These are phyloP conservation scores for Talaromyces ruber DNA, from an alignment of 495 filamentous ascomycete species.

Conservation along the genomic window DNA sequence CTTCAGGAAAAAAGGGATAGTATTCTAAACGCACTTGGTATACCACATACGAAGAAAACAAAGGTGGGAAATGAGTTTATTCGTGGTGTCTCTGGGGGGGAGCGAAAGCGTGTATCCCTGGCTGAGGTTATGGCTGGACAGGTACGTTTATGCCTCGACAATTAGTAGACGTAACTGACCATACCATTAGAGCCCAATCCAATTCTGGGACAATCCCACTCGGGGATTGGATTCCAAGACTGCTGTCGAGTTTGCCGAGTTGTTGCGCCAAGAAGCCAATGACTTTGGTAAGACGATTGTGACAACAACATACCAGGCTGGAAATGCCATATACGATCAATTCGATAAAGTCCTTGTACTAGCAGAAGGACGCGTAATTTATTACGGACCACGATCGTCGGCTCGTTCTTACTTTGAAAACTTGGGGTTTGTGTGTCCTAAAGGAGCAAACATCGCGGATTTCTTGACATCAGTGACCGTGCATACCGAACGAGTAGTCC, in stretches of 20 bases:
- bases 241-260: constrained; percentile 64
- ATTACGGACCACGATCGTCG: constrained; percentile 65
- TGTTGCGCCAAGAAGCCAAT: no score
- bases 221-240: constrained; percentile 78
- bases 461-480: no score
- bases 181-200: constrained; percentile 60
- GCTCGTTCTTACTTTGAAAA: constrained; percentile 72
- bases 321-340: constrained; percentile 74
- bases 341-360: constrained; percentile 88
- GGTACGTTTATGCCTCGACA: no score
- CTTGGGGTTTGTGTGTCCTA: constrained; percentile 69
- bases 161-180: no score
- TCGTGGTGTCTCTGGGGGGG: constrained; percentile 76
- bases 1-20: no score
- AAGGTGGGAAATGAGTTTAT: constrained; percentile 74
- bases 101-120: constrained; percentile 56
- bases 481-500: no score
- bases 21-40: no score
- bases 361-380: constrained; percentile 68
- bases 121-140: constrained; percentile 55
- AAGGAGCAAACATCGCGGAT: constrained; percentile 70
- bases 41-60: constrained; percentile 70
- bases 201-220: constrained; percentile 79
- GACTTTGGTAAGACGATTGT: no score
- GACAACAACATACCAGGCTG: constrained; percentile 77